Base-by-base conservation (phyloP, 345 rosid species). In the Gossypium longicalyx region DNA sequence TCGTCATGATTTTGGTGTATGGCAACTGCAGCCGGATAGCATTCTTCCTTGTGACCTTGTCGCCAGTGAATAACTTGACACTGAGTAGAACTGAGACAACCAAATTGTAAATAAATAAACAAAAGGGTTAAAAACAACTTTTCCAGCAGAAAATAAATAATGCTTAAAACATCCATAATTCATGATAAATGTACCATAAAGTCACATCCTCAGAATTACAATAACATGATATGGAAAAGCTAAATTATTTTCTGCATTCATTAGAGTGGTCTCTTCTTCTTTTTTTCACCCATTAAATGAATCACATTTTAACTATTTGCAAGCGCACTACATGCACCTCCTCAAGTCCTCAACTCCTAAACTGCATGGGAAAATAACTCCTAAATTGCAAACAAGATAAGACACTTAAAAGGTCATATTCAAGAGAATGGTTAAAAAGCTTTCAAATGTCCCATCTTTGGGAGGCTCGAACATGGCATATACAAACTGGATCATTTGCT, bases 61-160 rank as follows among this genome's bases (percentile, higher is more conserved):
- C 98, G 83, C 99, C 99, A 95, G 76, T 93, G 98, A 57, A 88
- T 79, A 77, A 93, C 84, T 84, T 95, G 99, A 83, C 99, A 95
- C 82, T 88, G 85, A 2, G 90, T 87, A 58, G 99, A 93, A 80
- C 99, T 95, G 84, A 57, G 78, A 73, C 20, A 74, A 41, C 56
- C 52, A 83, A 85, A 74, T 67, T 27, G 75, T 76, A 69, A 76
- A 51, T 9, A 78, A 51, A 71, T 41, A n/a, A 62, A 56, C n/a
- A 19, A 25, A 68, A 25, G 8, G 25, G 27, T 17, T 17, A 48
- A 62, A 72, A 7, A 73, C 13, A 23, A 17, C 7, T 11, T 20
- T 22, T 58, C 3, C 13, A 51, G 3, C 49, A 56, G 34, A 57
- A 57, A 72, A 58, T 51, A 51, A 34, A 51, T 19, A 65, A 65